phyloP scores from a whole-genome alignment of 805 yeast genomes.

The Suhomyces xylopsoci region DNA sequence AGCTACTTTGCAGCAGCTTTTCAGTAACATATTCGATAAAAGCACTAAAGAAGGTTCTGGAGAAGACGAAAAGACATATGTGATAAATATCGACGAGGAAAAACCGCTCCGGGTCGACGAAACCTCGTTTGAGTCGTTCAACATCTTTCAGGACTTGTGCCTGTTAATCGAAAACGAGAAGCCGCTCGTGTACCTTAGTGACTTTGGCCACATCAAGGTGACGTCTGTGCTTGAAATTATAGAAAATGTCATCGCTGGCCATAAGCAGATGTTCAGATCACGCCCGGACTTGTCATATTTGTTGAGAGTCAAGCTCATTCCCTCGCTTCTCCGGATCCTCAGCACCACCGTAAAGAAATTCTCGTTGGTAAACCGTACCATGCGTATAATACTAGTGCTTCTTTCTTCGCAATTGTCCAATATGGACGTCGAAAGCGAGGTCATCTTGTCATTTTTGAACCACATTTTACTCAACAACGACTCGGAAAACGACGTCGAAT shows the following conservation, averaged over 20 bases:
- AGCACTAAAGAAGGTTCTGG: neutral
- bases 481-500: constrained; percentile 38
- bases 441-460: constrained; percentile 69
- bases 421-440: constrained; percentile 76
- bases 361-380: constrained; percentile 68
- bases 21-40: constrained; percentile 70
- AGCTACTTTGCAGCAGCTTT: constrained; percentile 86
- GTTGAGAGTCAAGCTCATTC: constrained; percentile 67
- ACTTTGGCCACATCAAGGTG: constrained; percentile 52
- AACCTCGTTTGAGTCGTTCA: constrained; percentile 64
- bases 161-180: constrained; percentile 56
- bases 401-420: constrained; percentile 54
- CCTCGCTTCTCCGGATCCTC: constrained; percentile 67
- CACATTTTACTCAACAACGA: constrained; percentile 64
- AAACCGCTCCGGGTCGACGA: constrained; percentile 43
- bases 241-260: constrained; percentile 72
- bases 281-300: constrained; percentile 67
- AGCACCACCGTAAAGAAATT: constrained; percentile 54
- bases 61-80: neutral
- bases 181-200: constrained; percentile 51
- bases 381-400: constrained; percentile 65
- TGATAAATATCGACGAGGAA: constrained; percentile 45
- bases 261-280: constrained; percentile 49
- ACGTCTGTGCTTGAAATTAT: constrained; percentile 74
- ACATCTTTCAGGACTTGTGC: constrained; percentile 72